Evolutionary conservation across 2,329 filamentous ascomycete species (phyloP).

Genomic region (Colletotrichum ledebouriae): DNA sequence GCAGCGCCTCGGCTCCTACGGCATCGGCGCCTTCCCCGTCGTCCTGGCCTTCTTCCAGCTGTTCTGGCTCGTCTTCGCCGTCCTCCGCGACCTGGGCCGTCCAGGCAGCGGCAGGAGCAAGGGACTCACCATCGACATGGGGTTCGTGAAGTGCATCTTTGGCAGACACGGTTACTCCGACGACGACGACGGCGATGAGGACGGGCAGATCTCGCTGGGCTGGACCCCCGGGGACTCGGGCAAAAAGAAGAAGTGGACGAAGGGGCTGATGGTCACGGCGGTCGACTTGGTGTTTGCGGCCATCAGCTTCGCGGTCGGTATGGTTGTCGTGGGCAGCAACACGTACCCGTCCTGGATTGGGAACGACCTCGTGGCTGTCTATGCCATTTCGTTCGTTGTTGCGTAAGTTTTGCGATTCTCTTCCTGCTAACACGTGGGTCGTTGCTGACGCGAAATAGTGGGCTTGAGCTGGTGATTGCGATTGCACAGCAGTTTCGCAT

Average conservation of each 20-base stretch:
- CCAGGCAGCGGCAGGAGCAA: neutral
- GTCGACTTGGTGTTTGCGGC: neutral
- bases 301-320: constrained; percentile 1
- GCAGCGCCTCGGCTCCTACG: neutral
- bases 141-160: constrained; percentile 33
- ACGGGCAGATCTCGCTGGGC: neutral
- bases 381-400: constrained; percentile 1
- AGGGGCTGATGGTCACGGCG: constrained; percentile 1
- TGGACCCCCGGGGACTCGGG: constrained; percentile 1
- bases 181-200: neutral
- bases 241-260: neutral
- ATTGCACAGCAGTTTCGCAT: constrained; percentile 29
- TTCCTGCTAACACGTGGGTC: too few species aligned
- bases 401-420: constrained; percentile 8
- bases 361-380: neutral
- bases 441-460: neutral
- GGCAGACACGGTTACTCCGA: constrained; percentile 3
- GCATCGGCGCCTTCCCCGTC: constrained; percentile 10
- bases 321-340: neutral
- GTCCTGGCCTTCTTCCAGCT: constrained; percentile 29
- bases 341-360: neutral
- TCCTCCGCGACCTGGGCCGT: neutral
- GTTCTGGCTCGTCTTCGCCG: constrained; percentile 19
- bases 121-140: constrained; percentile 21
- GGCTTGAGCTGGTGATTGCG: constrained; percentile 23